Evolutionary conservation across 805 yeast species (phyloP).

Genomic region (Wickerhamiella domercqiae): DNA sequence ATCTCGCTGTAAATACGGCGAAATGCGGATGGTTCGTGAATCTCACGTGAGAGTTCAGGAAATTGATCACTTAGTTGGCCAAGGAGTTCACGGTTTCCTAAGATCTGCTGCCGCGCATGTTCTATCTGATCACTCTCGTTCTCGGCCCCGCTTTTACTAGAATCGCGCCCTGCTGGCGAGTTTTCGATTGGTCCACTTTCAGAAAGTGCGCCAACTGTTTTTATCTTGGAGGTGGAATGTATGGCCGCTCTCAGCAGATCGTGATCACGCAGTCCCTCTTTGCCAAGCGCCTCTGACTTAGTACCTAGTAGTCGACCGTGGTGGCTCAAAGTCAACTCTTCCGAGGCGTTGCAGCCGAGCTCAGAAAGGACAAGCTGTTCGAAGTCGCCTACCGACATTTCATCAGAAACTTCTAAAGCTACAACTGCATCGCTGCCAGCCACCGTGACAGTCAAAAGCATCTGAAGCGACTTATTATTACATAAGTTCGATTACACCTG

Average conservation of each 20-base stretch:
- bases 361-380: constrained; percentile 62
- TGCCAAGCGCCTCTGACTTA: constrained; percentile 28
- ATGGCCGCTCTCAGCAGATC: constrained; percentile 37
- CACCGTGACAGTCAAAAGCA: constrained; percentile 40
- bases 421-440: constrained; percentile 35
- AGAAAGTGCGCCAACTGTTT: too few relatives aligned
- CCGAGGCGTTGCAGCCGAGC: constrained; percentile 32
- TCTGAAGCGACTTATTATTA: too few relatives aligned
- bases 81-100: constrained; percentile 22
- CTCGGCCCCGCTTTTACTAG: not conserved
- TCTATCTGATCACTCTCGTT: constrained; percentile 19
- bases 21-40: constrained; percentile 37
- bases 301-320: constrained; percentile 30
- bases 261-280: constrained; percentile 36
- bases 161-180: not conserved
- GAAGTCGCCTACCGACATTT: constrained; percentile 50
- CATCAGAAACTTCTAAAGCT: constrained; percentile 48
- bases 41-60: constrained; percentile 34
- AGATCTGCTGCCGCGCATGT: constrained; percentile 23
- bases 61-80: constrained; percentile 24
- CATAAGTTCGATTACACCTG: too few relatives aligned
- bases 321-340: constrained; percentile 33
- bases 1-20: constrained; percentile 29
- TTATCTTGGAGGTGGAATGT: not conserved
- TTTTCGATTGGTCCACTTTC: not conserved